Conservation (phyloP, 805 yeast species). For the Starmera caribaea region DNA sequence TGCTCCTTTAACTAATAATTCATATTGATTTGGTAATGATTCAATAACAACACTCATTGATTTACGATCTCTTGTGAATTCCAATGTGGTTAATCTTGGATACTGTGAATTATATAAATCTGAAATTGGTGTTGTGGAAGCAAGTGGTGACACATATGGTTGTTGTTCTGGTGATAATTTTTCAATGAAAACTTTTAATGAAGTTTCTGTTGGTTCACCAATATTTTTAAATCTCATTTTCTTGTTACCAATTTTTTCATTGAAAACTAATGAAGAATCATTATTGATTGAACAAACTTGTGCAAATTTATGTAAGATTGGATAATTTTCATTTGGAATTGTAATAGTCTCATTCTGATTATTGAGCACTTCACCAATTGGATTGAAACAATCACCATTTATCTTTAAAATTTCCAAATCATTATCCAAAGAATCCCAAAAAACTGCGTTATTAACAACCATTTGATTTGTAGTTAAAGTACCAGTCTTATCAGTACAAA, state of each 20-base stretch:
- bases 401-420: constrained; percentile 23
- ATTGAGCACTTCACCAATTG: constrained; percentile 17
- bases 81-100: constrained; percentile 30
- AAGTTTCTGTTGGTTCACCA: constrained; percentile 53
- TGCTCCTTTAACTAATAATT: constrained; percentile 43
- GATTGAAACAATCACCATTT: constrained; percentile 27
- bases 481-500: constrained; percentile 37
- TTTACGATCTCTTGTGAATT: constrained; percentile 38
- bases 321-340: constrained; percentile 22
- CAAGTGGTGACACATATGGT: constrained; percentile 22
- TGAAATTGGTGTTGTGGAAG: constrained; percentile 18
- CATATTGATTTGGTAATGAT: constrained; percentile 13
- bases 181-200: constrained; percentile 34
- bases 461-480: constrained; percentile 44
- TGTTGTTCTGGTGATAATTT: constrained; percentile 11
- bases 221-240: constrained; percentile 13
- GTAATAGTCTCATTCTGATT: constrained; percentile 18
- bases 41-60: constrained; percentile 41
- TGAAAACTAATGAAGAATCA: constrained; percentile 21
- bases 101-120: constrained; percentile 15
- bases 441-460: constrained; percentile 27
- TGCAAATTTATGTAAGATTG: constrained; percentile 23
- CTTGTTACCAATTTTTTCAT: constrained; percentile 21
- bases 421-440: constrained; percentile 19
- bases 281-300: constrained; percentile 28